Conservation (phyloP, 225 moss, liverwort and hornwort species). For the Neckera pumila region DNA sequence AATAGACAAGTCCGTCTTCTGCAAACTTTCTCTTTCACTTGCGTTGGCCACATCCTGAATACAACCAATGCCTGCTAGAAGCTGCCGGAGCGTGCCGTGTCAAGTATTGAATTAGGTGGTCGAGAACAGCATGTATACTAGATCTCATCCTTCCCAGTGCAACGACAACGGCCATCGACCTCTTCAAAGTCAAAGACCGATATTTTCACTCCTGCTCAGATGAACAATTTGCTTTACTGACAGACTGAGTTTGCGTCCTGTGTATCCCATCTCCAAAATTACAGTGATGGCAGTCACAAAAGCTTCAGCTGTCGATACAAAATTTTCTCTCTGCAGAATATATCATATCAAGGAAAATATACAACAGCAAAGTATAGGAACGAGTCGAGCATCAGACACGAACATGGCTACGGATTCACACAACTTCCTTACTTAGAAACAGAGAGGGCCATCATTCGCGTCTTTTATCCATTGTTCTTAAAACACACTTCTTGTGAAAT, state of each 20-base stretch:
- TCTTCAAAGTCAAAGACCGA: neutral
- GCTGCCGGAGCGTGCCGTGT: neutral
- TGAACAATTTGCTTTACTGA: neutral
- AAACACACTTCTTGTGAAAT: too few species aligned
- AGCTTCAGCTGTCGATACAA: slow-evolving; percentile 12
- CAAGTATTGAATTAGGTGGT: neutral
- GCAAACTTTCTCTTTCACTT: too few species aligned
- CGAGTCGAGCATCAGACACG: too few species aligned
- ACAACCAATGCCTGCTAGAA: slow-evolving; percentile 1
- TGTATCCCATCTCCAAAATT: slow-evolving; percentile 15
- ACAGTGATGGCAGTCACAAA: slow-evolving; percentile 11
- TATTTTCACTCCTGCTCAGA: neutral
- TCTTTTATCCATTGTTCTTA: too few species aligned
- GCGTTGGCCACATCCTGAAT: neutral
- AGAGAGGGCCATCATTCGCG: too few species aligned
- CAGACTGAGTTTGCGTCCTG: slow-evolving; percentile 23
- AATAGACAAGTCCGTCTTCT: too few species aligned
- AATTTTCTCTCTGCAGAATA: slow-evolving; percentile 1
- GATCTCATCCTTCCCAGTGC: neutral
- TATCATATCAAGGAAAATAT: neutral
- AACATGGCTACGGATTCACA: too few species aligned
- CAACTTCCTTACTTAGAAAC: too few species aligned
- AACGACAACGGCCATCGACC: neutral
- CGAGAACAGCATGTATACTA: neutral
- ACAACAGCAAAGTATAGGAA: too few species aligned